Evolutionary conservation across 257 asterid genomes (phyloP), one percentile per base, ranked within the genome.

Genomic region (Cordia subcordata): DNA sequence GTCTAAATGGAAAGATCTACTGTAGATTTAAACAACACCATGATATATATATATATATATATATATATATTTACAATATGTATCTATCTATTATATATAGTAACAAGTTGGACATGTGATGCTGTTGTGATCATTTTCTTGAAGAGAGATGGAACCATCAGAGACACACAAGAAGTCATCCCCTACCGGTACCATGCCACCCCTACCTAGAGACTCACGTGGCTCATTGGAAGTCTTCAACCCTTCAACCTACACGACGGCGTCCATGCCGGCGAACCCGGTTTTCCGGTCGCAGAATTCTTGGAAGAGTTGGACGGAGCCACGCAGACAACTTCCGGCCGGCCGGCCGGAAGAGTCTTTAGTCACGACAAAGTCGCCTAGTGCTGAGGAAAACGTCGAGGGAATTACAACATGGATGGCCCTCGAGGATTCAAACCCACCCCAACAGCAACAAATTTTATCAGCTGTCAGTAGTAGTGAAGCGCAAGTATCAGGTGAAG

Each of bases 161-260:
- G 80, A 79, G 60, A 57, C 68, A 55, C 78, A 71, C 51, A 75
- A 65, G 16, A 73, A 83, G 72, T 67, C 42, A 15, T 47, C 80
- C 0, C 33, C 78, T 1, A 40, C 66, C 59, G 67, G 77, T 1
- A 40, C 66, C 59, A 67, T 71, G 5, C 84, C 91, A 8, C 78
- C 93, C 17, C 67, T 84, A 10, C 84, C 96, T 0, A 66, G 95
- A 69, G 95, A 92, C 61, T 70, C 85, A 3, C 78, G 98, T 9
- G 96, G 90, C 11, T 92, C 98, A 0, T 75, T 92, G 9, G 98
- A 92, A 58, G 95, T 92, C 2, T 92, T 92, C 81, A 88, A 82
- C 54, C 98, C 98, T 0, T 70, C 88, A 13, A 58, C 78, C 20
- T 44, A 49, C 59, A 19, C 73, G 13, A 14, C 73, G 39, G 16